Conservation (phyloP, 306 rosid species). For the Pachyrhizus erosus region DNA sequence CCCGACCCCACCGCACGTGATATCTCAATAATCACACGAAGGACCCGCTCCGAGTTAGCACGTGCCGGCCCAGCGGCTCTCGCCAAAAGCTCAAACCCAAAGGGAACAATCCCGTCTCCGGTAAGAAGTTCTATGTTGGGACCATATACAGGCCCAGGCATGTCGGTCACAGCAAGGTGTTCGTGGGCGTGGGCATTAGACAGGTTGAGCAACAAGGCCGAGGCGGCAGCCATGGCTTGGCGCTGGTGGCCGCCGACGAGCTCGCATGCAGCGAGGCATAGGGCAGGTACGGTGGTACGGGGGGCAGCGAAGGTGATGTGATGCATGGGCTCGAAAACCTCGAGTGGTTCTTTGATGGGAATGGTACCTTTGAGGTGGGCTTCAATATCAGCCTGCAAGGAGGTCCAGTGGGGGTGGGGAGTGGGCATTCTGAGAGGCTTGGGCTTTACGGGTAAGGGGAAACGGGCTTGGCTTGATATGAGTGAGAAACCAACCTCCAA, state of each 20-base stretch:
- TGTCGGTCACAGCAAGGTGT: conserved; percentile 47
- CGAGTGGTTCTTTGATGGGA: conserved; percentile 58
- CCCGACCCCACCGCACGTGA: conserved; percentile 64
- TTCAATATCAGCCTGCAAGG: conserved; percentile 61
- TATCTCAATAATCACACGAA: conserved; percentile 63
- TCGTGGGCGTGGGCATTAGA: conserved; percentile 54
- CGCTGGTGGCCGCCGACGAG: conserved; percentile 61
- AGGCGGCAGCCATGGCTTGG: conserved; percentile 69
- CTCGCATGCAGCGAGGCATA: conserved; percentile 77
- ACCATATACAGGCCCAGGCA: conserved; percentile 33
- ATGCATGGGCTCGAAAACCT: conserved; percentile 72
- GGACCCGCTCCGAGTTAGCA: conserved; percentile 47
- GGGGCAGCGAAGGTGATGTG: conserved; percentile 57
- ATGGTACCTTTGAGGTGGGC: conserved; percentile 60
- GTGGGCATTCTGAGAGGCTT: conserved; percentile 35
- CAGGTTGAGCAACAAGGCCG: conserved; percentile 57
- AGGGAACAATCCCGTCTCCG: conserved; percentile 58
- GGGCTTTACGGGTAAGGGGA: conserved; percentile 27
- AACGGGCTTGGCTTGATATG: conserved; percentile 25
- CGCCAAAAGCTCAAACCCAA: conserved; percentile 62
- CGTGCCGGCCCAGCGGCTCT: conserved; percentile 43
- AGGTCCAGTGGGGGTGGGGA: conserved; percentile 45
- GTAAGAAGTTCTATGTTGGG: conserved; percentile 60
- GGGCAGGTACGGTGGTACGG: conserved; percentile 57
- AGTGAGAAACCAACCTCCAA: conserved; percentile 23